Conservation (phyloP, 768 basidiomycete species). For the Mycena maculata region DNA sequence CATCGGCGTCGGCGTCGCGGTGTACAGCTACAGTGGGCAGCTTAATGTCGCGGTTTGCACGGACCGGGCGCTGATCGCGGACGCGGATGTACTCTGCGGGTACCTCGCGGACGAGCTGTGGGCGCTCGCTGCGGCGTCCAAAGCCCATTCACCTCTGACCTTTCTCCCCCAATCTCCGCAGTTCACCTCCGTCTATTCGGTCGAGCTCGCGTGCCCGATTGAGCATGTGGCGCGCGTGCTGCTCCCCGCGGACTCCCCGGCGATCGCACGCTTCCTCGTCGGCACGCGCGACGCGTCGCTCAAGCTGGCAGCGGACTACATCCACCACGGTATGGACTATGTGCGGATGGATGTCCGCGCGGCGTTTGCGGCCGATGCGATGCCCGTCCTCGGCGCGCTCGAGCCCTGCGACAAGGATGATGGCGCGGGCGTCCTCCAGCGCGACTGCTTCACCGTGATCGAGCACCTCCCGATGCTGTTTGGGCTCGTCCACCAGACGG, state of each 20-base stretch:
- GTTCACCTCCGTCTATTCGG: slow-evolving; percentile 1
- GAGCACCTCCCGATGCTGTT: slow-evolving; percentile 1
- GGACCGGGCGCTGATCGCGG: background rate
- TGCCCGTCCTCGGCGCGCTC: background rate
- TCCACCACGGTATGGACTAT: slow-evolving; percentile 3
- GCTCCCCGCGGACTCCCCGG: background rate
- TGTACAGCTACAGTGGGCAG: slow-evolving; percentile 16
- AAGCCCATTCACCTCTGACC: background rate
- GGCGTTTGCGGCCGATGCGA: background rate
- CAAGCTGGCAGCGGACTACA: background rate
- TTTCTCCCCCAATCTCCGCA: background rate
- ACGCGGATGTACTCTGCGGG: slow-evolving; percentile 7
- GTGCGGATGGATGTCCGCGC: background rate
- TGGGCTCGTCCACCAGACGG: slow-evolving; percentile 5
- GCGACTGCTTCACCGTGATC: slow-evolving; percentile 11
- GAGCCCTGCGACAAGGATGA: background rate
- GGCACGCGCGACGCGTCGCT: slow-evolving; percentile 5
- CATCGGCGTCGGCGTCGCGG: slow-evolving; percentile 13
- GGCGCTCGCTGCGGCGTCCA: background rate
- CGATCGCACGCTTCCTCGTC: slow-evolving; percentile 3
- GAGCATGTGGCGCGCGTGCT: background rate
- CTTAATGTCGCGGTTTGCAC: slow-evolving; percentile 14
- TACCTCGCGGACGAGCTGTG: slow-evolving; percentile 13
- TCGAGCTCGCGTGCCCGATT: background rate
- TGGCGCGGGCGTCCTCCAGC: background rate